These are phyloP conservation scores for Metarhizium anisopliae DNA, from an alignment of 2,329 filamentous ascomycete species.

Conservation along the genomic window DNA sequence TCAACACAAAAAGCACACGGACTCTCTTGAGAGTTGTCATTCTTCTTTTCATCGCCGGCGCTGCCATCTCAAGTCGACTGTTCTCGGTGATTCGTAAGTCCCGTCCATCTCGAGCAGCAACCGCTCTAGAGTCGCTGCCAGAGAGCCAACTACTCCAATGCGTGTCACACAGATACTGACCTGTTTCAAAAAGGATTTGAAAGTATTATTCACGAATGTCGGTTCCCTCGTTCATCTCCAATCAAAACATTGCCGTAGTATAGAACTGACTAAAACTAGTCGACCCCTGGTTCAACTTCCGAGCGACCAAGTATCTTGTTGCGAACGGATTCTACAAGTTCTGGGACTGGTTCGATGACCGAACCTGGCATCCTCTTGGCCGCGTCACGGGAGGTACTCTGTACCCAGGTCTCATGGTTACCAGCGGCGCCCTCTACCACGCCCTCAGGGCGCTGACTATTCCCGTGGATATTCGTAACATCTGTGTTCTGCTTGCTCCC, in stretches of 20 bases:
- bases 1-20: slow-evolving; percentile 72
- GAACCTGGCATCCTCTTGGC: slow-evolving; percentile 98
- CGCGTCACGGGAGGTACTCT: slow-evolving; percentile 98
- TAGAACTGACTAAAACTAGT: slow-evolving; percentile 46
- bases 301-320: slow-evolving; percentile 95
- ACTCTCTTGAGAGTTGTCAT: slow-evolving; percentile 84
- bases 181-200: slow-evolving; percentile 64
- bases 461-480: slow-evolving; percentile 96
- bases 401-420: slow-evolving; percentile 98
- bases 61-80: slow-evolving; percentile 84
- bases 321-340: slow-evolving; percentile 97
- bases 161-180: slow-evolving; percentile 20
- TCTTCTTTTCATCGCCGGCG: slow-evolving; percentile 80
- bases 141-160: not conserved
- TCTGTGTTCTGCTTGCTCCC: slow-evolving; percentile 92
- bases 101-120: slow-evolving; percentile 3
- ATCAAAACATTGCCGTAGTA: not conserved
- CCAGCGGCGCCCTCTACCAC: slow-evolving; percentile 94
- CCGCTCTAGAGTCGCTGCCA: not conserved
- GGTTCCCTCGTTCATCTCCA: slow-evolving; percentile 29
- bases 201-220: slow-evolving; percentile 99
- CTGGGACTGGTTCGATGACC: slow-evolving; percentile 99
- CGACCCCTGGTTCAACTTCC: slow-evolving; percentile 99
- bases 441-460: slow-evolving; percentile 78
- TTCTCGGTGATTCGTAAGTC: slow-evolving; percentile 95